phyloP scores from a whole-genome alignment of 306 rosid genomes.

The Trifolium dubium region DNA sequence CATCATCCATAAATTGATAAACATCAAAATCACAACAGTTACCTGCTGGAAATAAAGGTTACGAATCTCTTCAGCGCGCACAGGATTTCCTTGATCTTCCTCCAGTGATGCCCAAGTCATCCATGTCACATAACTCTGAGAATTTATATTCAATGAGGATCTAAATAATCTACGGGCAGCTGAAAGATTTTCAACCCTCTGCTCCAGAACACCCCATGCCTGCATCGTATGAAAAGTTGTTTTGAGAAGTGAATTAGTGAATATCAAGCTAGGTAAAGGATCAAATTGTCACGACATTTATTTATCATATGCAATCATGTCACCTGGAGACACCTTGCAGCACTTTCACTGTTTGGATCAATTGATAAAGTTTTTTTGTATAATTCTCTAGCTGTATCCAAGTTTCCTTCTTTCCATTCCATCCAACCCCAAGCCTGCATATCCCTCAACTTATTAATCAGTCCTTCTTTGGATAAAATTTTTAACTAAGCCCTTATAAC shows the following conservation, averaged over 20 bases:
- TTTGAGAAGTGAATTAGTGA: conserved; percentile 2
- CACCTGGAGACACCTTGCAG: conserved; percentile 99
- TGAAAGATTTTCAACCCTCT: conserved; percentile 75
- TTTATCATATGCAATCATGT: conserved; percentile 25
- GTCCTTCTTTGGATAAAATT: background rate
- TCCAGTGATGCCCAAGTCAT: conserved; percentile 98
- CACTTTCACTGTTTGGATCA: conserved; percentile 72
- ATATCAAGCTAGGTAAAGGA: conserved; percentile 4
- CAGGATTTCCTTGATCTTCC: conserved; percentile 88
- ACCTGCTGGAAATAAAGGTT: conserved; percentile 95
- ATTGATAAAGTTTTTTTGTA: conserved; percentile 75
- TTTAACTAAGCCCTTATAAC: background rate
- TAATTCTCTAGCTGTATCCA: conserved; percentile 74
- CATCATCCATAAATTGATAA: conserved; percentile 5
- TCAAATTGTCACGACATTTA: conserved; percentile 19
- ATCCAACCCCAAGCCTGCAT: conserved; percentile 99
- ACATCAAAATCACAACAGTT: background rate
- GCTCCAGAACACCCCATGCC: conserved; percentile 99
- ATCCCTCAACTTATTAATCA: conserved; percentile 35
- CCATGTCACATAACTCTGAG: conserved; percentile 97
- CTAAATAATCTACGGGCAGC: conserved; percentile 85
- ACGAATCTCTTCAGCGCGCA: conserved; percentile 94
- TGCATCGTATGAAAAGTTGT: conserved; percentile 39
- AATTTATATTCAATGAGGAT: conserved; percentile 79
- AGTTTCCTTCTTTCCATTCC: conserved; percentile 98